Conservation (phyloP, 1,284 basidiomycete genomes). For the Termitomyces sp. region DNA sequence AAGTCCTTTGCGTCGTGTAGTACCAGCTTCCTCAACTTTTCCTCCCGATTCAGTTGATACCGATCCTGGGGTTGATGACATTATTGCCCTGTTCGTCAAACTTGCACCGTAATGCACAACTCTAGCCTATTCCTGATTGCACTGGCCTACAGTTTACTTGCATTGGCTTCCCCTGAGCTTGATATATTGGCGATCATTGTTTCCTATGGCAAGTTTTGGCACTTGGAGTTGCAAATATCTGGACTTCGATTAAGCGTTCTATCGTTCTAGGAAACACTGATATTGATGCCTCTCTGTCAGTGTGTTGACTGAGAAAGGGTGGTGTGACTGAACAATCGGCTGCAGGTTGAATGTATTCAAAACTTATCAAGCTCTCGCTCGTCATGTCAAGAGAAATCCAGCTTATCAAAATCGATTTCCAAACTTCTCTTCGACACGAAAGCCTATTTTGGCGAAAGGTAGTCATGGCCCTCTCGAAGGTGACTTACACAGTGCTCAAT, state of each 20-base stretch:
- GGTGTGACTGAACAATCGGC: not conserved
- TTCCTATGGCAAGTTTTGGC: constrained; percentile 60
- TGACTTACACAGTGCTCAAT: constrained; percentile 74
- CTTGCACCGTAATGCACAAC: not conserved
- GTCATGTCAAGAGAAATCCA: constrained; percentile 60
- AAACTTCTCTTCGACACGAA: constrained; percentile 44
- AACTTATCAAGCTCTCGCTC: constrained; percentile 66
- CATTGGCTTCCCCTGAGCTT: constrained; percentile 71
- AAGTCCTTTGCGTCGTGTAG: constrained; percentile 21
- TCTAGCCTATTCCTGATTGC: not conserved
- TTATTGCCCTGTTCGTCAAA: constrained; percentile 63
- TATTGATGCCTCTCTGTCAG: constrained; percentile 53
- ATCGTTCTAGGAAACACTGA: constrained; percentile 65
- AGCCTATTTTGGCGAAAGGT: constrained; percentile 66
- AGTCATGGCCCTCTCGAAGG: constrained; percentile 74
- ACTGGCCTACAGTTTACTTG: constrained; percentile 48
- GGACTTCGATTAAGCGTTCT: not conserved
- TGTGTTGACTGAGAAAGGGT: not conserved
- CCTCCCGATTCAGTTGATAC: constrained; percentile 55
- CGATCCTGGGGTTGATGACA: constrained; percentile 91
- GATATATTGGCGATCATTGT: constrained; percentile 75
- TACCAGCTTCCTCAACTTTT: not conserved
- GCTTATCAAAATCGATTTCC: constrained; percentile 55
- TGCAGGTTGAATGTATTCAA: constrained; percentile 72
- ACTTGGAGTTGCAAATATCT: not conserved